Conservation (phyloP, 495 filamentous ascomycete species). For the Durotheca rogersii region DNA sequence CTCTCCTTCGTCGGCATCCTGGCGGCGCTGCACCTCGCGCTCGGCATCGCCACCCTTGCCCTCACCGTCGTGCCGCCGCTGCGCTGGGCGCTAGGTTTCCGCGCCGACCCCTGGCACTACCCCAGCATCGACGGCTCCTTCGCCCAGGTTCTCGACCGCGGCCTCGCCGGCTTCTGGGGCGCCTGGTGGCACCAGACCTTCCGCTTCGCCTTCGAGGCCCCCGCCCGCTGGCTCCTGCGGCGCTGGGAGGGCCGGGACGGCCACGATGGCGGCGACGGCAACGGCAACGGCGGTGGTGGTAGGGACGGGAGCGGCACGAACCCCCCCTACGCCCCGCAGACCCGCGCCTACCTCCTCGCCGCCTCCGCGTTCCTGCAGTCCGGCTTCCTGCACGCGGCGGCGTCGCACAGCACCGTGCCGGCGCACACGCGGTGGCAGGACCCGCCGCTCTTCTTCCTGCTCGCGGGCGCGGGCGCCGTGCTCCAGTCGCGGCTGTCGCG, state of each 20-base stretch:
- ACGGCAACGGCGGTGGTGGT: slow-evolving; percentile 35
- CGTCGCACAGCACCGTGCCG: slow-evolving; percentile 55
- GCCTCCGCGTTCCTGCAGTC: slow-evolving; percentile 59
- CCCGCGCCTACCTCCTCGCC: slow-evolving; percentile 37
- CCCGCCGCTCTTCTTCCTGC: slow-evolving; percentile 54
- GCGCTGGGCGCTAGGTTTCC: slow-evolving; percentile 40
- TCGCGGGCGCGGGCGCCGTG: slow-evolving; percentile 57
- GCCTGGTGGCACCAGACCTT: slow-evolving; percentile 90
- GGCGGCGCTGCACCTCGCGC: slow-evolving; percentile 55
- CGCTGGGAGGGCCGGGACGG: slow-evolving; percentile 34
- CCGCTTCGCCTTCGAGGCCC: slow-evolving; percentile 66
- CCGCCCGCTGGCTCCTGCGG: slow-evolving; percentile 52
- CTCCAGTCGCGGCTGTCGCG: slow-evolving; percentile 42
- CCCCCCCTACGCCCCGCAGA: slow-evolving; percentile 1
- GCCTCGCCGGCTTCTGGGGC: slow-evolving; percentile 76
- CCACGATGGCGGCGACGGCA: slow-evolving; percentile 1
- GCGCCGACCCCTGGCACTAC: slow-evolving; percentile 65
- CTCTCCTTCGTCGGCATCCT: slow-evolving; percentile 54
- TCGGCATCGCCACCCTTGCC: slow-evolving; percentile 47
- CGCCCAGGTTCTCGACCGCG: slow-evolving; percentile 58
- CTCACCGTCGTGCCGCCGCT: slow-evolving; percentile 50
- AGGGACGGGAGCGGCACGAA: background rate
- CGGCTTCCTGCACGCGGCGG: slow-evolving; percentile 60
- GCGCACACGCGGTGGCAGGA: slow-evolving; percentile 38
- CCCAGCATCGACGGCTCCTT: slow-evolving; percentile 62